phyloP scores from a whole-genome alignment of 2,329 filamentous ascomycete species.

The Clarireedia paspali region DNA sequence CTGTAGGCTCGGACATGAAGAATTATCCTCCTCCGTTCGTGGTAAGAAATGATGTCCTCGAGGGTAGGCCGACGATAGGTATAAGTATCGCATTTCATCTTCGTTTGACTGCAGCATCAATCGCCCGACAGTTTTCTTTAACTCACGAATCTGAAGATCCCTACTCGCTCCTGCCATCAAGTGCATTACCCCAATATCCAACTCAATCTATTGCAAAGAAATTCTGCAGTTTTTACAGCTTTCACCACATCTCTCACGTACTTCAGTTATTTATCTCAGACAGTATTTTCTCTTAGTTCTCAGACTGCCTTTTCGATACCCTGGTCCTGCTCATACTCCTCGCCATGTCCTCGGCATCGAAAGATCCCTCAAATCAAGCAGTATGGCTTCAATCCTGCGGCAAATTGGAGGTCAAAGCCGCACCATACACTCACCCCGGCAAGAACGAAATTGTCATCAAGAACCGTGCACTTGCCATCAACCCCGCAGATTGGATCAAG shows the following conservation, averaged over 20 bases:
- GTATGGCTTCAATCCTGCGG: conserved; percentile 18
- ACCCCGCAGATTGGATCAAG: conserved; percentile 32
- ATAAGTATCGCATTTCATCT: too few relatives aligned
- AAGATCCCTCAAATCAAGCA: conserved; percentile 3
- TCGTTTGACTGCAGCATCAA: too few relatives aligned
- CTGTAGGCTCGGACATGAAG: neutral
- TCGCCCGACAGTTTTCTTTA: too few relatives aligned
- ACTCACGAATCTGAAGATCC: too few relatives aligned
- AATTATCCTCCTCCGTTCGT: neutral
- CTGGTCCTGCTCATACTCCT: neutral
- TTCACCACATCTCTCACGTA: too few relatives aligned
- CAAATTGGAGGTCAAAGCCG: conserved; percentile 29
- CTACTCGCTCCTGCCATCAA: too few relatives aligned
- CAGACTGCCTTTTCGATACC: too few relatives aligned
- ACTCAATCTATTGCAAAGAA: too few relatives aligned
- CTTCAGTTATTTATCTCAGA: too few relatives aligned
- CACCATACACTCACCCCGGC: conserved; percentile 31
- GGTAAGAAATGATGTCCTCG: neutral
- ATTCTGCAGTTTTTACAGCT: too few relatives aligned
- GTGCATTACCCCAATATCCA: too few relatives aligned
- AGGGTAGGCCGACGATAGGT: neutral
- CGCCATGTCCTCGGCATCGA: neutral
- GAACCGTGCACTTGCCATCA: conserved; percentile 34
- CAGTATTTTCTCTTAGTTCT: too few relatives aligned
- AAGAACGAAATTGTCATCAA: conserved; percentile 33